Conservation (phyloP, 2,329 filamentous ascomycete genomes). For the Colletotrichum liaoningense region DNA sequence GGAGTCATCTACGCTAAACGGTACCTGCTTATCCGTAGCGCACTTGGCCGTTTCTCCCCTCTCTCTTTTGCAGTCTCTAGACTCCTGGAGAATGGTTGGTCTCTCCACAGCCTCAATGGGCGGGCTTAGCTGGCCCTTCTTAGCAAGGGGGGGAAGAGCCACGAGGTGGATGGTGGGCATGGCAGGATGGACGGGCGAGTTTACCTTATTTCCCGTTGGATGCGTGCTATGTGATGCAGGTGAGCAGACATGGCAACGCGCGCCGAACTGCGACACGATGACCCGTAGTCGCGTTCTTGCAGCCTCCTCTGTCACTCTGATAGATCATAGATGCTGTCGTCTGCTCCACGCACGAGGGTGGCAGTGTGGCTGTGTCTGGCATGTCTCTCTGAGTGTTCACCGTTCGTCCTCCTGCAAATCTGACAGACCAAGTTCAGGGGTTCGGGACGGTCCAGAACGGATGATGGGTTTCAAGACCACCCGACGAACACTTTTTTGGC, state of each 20-base stretch:
- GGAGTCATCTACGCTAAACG: not conserved
- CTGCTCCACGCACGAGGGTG: not conserved
- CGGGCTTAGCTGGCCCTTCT: not conserved
- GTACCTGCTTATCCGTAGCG: not conserved
- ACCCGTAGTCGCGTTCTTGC: not conserved
- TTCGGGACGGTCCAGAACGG: not conserved
- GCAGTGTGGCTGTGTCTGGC: not conserved
- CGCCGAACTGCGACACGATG: not conserved
- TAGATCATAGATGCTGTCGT: too few relatives aligned
- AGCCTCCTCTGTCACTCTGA: not conserved
- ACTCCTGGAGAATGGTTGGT: not conserved
- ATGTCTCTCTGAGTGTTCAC: not conserved
- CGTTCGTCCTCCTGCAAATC: not conserved
- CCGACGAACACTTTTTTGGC: not conserved
- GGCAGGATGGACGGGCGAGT: not conserved
- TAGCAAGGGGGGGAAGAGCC: not conserved
- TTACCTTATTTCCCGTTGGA: slow-evolving; percentile 9
- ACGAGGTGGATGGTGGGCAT: not conserved
- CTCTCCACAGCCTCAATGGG: slow-evolving; percentile 23
- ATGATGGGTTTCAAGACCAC: slow-evolving; percentile 8
- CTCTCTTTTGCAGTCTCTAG: not conserved
- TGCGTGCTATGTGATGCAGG: not conserved
- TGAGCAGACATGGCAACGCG: not conserved
- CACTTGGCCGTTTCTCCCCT: not conserved
- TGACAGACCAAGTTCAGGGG: not conserved